Base-by-base conservation (phyloP, 176 grass and related monocot genomes). In the Phyllostachys edulis region DNA sequence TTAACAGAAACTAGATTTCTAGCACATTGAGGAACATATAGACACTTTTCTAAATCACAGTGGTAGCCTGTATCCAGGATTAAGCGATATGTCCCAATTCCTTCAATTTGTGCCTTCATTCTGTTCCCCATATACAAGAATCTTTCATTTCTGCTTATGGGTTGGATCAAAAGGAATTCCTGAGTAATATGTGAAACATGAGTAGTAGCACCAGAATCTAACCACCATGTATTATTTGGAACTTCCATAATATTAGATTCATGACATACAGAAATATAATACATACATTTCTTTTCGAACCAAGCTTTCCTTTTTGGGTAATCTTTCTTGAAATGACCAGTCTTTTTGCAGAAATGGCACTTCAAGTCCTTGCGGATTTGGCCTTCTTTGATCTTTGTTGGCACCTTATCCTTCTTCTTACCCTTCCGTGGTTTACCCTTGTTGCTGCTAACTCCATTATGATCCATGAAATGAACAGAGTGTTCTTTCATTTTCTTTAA, bases 91-190 rank as follows among this genome's bases (percentile, higher is more conserved):
- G 54, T 81, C 32, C 4, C 0, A 1, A 67, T 57, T 5, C 16
- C 14, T 42, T 77, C 46, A 44, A 42, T 84, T 21, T 2, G 38
- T 77, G 72, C 62, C 38, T 56, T 59, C 63, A 46, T 68, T 34
- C 0, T 2, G 1, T 51, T 74, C 20, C 57, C 23, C 26, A 81
- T 76, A 29, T 80, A 87, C 8, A 85, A 15, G 27, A 87, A 69
- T 5, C 11, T 65, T 67, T 76, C 0, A 80, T 0, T 21, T 63
- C 4, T 12, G 3, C n/a, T 88, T 79, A 73, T 79, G 13, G 63
- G 73, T 64, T 67, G 80, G 40, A 84, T 79, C 2, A 4, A 66
- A 82, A 82, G 59, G 15, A 61, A 82, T 82, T 61, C 59, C 47
- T 76, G 4, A 7, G 6, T 49, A 62, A 82, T 3, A 16, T 47